These are phyloP conservation scores for Vitis riparia DNA, from an alignment of 164 flowering plant species.

Conservation along the genomic window DNA sequence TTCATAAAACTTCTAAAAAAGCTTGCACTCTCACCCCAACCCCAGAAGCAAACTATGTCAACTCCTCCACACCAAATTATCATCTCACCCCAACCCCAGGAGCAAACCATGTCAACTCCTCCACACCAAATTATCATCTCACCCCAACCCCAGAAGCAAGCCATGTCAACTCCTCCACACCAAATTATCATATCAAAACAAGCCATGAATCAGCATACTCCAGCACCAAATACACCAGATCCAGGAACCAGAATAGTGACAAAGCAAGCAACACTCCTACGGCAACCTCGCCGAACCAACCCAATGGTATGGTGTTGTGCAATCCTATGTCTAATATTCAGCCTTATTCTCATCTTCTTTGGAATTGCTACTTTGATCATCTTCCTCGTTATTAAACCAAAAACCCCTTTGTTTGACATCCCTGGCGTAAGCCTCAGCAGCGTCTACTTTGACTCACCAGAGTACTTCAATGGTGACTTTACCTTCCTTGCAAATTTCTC, in stretches of 20 bases:
- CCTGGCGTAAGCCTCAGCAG: constrained; percentile 54
- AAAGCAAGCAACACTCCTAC: constrained; percentile 35
- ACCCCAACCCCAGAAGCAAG: constrained; percentile 21
- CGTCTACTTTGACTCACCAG: constrained; percentile 72
- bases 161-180: constrained; percentile 26
- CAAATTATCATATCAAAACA: constrained; percentile 35
- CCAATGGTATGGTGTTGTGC: constrained; percentile 61
- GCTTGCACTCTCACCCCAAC: constrained; percentile 26
- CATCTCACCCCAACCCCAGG: constrained; percentile 17
- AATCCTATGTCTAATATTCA: constrained; percentile 55
- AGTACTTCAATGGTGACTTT: constrained; percentile 63
- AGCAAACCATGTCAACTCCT: constrained; percentile 26
- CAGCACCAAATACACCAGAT: background rate
- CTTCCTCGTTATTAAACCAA: constrained; percentile 58
- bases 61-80: constrained; percentile 33
- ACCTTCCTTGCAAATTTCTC: constrained; percentile 70
- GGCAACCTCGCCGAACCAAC: constrained; percentile 54
- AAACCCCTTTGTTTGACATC: constrained; percentile 52
- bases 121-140: constrained; percentile 28
- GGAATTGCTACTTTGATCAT: constrained; percentile 59
- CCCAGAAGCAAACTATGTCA: constrained; percentile 21
- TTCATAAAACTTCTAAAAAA: constrained; percentile 26
- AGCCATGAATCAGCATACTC: constrained; percentile 14
- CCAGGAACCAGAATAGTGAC: constrained; percentile 13
- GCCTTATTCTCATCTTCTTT: constrained; percentile 60